Conservation (phyloP, 805 yeast genomes). For the Metschnikowia proteae region DNA sequence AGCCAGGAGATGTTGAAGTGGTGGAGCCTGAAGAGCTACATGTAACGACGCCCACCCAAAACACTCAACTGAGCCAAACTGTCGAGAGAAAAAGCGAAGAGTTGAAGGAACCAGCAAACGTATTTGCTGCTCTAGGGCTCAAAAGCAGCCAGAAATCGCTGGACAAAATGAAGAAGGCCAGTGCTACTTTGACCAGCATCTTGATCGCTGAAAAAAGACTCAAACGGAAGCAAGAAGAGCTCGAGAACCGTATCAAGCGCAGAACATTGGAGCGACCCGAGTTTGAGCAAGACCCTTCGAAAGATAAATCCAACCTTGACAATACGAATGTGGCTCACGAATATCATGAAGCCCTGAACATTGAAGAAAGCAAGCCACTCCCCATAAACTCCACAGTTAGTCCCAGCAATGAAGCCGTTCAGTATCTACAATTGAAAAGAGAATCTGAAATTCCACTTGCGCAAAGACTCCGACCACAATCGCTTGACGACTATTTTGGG, state of each 20-base stretch:
- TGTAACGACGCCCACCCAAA: not conserved
- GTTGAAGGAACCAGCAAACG: conserved; percentile 16
- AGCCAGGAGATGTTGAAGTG: not conserved
- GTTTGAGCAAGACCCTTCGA: no score
- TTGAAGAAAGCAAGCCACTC: not conserved
- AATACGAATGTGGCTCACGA: no score
- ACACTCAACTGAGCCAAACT: not conserved
- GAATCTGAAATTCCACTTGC: conserved; percentile 34
- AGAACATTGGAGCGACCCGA: not conserved
- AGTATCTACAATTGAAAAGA: conserved; percentile 13
- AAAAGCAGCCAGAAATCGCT: conserved; percentile 24
- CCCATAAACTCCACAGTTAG: not conserved
- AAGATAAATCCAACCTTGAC: no score
- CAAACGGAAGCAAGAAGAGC: conserved; percentile 18
- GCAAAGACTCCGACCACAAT: conserved; percentile 37
- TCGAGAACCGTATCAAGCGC: conserved; percentile 10
- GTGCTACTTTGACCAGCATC: conserved; percentile 32
- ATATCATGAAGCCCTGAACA: no score
- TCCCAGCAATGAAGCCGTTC: not conserved
- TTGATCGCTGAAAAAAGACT: conserved; percentile 33
- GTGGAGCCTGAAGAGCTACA: not conserved
- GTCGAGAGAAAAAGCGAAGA: not conserved
- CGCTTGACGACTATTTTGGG: conserved; percentile 38
- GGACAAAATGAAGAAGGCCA: conserved; percentile 21
- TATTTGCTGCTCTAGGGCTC: conserved; percentile 35